Base-by-base conservation (phyloP, 139 green algal genomes). In the Nannochloris sp. region DNA sequence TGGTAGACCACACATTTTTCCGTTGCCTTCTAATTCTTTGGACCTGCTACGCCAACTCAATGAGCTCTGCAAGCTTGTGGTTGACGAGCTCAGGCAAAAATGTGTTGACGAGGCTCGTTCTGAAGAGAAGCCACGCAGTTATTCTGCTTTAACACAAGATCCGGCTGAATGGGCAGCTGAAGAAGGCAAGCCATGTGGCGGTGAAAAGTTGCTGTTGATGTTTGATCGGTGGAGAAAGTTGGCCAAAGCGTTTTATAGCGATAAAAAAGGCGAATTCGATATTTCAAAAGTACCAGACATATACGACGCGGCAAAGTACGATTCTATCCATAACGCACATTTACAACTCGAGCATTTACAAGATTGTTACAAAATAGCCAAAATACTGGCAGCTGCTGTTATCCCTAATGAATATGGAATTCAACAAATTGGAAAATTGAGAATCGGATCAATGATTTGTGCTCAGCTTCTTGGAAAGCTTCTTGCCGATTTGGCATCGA, bases 201-300 rank as follows among this genome's bases (percentile, higher is more conserved):
- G 83, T 4, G 90, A 96, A 76, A 76, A 84, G 19, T 70, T 90
- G 71, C 83, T 96, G 70, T 84, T 96, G 24, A 90, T 96, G 83
- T 95, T 88, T 55, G 90, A 96, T 81, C 75, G 90, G 60, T 93
- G 90, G 90, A 79, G 83, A 64, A 96, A 95, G 80, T 80, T 96
- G 68, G 66, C 83, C 47, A 93, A 90, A 79, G 84, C 83, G 6
- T 91, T 95, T 48, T 90, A 87, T 75, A 87, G 64, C 55, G 78
- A 86, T 19, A 93, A 90, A 79, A 91, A 88, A 71, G 70, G 77
- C 53, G 61, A 73, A 42, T 96, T 90, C 60, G 88, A 96, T 76
- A 92, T 94, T 72, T 85, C 69, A 78, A 95, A 96, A 80, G 79
- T 97, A 9, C 92, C 92, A 0, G 93, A 99, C 77, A 95, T 98